Percentiles rank a stretch among this genome's conserved stretches.
Conservation (phyloP, 305 asterid species). For the Fraxinus sp. region DNA sequence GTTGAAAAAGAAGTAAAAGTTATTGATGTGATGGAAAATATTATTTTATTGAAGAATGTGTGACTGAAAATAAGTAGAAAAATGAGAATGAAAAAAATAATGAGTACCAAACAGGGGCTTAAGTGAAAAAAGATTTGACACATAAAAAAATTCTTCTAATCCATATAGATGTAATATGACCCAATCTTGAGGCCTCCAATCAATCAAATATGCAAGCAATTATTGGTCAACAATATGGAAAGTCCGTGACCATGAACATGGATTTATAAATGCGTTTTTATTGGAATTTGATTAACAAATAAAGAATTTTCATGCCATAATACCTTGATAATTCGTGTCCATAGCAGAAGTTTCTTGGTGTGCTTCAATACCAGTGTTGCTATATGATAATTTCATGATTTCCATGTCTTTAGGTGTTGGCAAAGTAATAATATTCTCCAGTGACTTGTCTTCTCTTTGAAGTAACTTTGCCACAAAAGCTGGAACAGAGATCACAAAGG, state of each 20-base stretch:
- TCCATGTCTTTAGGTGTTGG: slow-evolving; percentile 63
- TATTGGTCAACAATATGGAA: background rate
- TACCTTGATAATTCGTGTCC: slow-evolving; percentile 38
- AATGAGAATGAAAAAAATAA: too few species aligned
- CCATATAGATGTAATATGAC: background rate
- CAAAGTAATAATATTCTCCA: slow-evolving; percentile 54
- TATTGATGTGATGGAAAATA: too few species aligned
- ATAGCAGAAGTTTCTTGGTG: slow-evolving; percentile 38
- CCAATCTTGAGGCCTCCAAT: background rate
- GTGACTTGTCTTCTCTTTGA: slow-evolving; percentile 34
- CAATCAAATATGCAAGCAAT: background rate
- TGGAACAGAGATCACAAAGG: slow-evolving; percentile 30
- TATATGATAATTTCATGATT: slow-evolving; percentile 39
- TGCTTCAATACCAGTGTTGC: slow-evolving; percentile 44
- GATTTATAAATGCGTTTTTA: background rate
- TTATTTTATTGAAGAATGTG: too few species aligned
- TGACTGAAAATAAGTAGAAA: too few species aligned
- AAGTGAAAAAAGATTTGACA: background rate
- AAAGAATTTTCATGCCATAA: background rate
- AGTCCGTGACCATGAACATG: background rate
- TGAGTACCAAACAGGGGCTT: too few species aligned
- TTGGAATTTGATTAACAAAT: background rate
- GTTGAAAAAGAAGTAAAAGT: too few species aligned
- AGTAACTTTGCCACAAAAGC: slow-evolving; percentile 64
- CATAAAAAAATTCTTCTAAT: background rate